Base-by-base conservation (phyloP, 345 rosid species). In the Excoecaria cochinchinensis region DNA sequence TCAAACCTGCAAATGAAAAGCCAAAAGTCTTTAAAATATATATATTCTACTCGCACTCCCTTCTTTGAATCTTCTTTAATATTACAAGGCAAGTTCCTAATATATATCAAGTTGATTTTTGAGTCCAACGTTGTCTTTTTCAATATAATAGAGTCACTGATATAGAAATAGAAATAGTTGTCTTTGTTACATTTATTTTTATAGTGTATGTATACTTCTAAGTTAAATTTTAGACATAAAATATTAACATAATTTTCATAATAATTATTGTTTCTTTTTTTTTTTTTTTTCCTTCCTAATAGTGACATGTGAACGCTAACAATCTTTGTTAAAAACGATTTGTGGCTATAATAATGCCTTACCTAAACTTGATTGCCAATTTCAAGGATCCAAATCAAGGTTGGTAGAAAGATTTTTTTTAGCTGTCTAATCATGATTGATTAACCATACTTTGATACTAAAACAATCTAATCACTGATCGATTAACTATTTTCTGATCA, bases 331-430 rank as follows among this genome's bases (percentile, higher is more conserved):
- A 24, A 16, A 52, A 22, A 31, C 0, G 16, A 57, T 13, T 40
- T 55, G 50, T 38, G 74, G n/a, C 19, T 39, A 60, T 11, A 31
- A 61, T 31, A 61, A 69, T 36, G 56, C 4, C 55, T 76, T 40
- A 16, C 70, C 57, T 75, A 62, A 76, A 62, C 31, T 65, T 64
- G 47, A 65, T 19, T 42, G 4, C 71, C 65, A 47, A 76, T 69
- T 25, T 52, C 53, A 61, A 31, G 62, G 52, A 61, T 66, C 51
- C n/a, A 14, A 69, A 61, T 76, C 78, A 21, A 55, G 36, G 71
- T 55, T 64, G 31, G 64, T 64, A 42, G 58, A 44, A 19, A 62
- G 53, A 24, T 9, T 60, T 5, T 46, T 42, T 6, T 31, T 31
- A 0, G 31, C 31, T 2, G 31, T 31, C 31, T 31, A 31, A 2